Base-by-base conservation (phyloP, 2,329 filamentous ascomycete species). In the Scytalidium lignicola region DNA sequence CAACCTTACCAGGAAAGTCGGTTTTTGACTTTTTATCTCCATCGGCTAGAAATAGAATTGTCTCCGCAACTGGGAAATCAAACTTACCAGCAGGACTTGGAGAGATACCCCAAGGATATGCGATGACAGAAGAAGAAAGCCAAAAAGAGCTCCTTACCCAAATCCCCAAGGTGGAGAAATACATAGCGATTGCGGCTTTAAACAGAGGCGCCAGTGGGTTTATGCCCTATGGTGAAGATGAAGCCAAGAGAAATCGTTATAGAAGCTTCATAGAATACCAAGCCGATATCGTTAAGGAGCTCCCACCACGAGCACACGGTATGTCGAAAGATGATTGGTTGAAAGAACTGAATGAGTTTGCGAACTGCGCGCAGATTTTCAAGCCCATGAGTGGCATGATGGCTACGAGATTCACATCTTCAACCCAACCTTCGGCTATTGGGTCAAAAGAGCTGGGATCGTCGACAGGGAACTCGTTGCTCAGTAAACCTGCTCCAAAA, bases 11-110 rank as follows among this genome's bases (percentile, higher is more conserved):
- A 0, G 89, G 90, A 1, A 96, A 97, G 70, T 97, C 93, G 0
- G 84, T 99, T 2, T 99, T 97, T 65, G 91, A 97, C 68, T 99
- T 88, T 67, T 78, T 99, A 56, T 88, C 88, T 0, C 76, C 88
- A 0, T 79, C 86, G 28, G 82, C 88, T 3, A 83, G 93, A 53
- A 85, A 92, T 46, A 82, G 85, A 21, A 78, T 99, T 41, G 90
- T 79, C 2, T 76, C 81, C 10, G 83, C 83, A 1, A 90, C 89
- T 2, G 91, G 91, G 1, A 90, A 83, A 50, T 69, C 69, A 2
- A 80, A 92, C 61, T 78, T 99, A 2, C 93, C 93, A 0, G 80
- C 82, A 7, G 93, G 86, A 0, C 72, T 84, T 1, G 83, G 88
- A 46, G 88, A 96, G 68, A 74, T 86, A 2, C 87, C 88, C 0